Percentiles rank a stretch among this genome's conserved stretches.
Evolutionary conservation across 2,329 filamentous ascomycete genomes (phyloP).

Genomic region (Exophiala mesophila): DNA sequence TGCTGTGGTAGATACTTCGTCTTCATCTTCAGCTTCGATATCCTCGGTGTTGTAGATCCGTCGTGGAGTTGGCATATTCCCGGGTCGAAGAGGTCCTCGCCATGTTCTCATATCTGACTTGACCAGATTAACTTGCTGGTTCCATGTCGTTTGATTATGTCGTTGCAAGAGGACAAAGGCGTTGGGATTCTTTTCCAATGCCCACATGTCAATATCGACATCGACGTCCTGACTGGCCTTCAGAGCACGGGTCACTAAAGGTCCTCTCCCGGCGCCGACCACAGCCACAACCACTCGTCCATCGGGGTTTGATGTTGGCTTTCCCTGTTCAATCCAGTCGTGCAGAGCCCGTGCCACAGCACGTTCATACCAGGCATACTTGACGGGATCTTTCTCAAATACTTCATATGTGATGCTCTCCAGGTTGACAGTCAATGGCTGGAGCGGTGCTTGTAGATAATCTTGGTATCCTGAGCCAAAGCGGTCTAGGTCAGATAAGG

Average conservation of each 20-base stretch:
- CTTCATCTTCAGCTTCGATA: conserved; percentile 32
- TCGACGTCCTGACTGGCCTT: conserved; percentile 71
- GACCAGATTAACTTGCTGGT: conserved; percentile 72
- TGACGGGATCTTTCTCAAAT: conserved; percentile 96
- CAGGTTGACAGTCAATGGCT: conserved; percentile 91
- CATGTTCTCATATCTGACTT: conserved; percentile 97
- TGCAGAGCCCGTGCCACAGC: conserved; percentile 74
- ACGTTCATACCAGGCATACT: conserved; percentile 91
- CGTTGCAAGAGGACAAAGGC: conserved; percentile 88
- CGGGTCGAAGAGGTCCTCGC: conserved; percentile 62
- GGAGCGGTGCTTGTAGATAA: conserved; percentile 89
- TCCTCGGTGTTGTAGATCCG: conserved; percentile 21
- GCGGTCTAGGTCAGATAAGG: conserved; percentile 57
- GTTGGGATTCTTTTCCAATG: conserved; percentile 94
- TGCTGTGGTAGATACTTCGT: conserved; percentile 32
- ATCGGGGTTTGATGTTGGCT: conserved; percentile 66
- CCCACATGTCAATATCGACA: conserved; percentile 80
- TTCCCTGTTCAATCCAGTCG: conserved; percentile 69
- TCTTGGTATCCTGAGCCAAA: conserved; percentile 78
- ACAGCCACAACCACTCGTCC: conserved; percentile 81
- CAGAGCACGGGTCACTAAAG: conserved; percentile 81
- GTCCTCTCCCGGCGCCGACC: conserved; percentile 86
- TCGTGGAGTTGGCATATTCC: conserved; percentile 12
- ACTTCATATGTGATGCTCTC: conserved; percentile 98
- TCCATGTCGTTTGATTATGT: conserved; percentile 81